Evolutionary conservation across 768 basidiomycete species (phyloP), one percentile per base, ranked within the genome.

Genomic region (Leccinum disarticulatum): DNA sequence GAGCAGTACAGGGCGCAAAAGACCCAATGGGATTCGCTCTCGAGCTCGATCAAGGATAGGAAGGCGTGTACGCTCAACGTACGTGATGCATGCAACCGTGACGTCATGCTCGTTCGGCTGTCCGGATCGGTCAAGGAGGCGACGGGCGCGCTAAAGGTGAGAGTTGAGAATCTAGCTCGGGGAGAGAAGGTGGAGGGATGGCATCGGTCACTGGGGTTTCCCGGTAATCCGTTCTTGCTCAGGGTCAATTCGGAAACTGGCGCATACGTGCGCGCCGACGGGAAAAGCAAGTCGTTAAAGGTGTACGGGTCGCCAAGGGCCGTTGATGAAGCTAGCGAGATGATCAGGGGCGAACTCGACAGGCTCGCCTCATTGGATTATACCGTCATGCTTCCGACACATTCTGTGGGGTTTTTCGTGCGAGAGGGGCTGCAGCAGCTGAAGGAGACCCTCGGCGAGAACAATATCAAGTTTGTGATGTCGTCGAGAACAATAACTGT

Each of bases 101-200:
- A 22, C 35, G 51, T 49, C 8, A 75, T 80, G 48, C 69, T 73
- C 15, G 76, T 87, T 43, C 77, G 71, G 4, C 74, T 86, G n/a
- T 63, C 73, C 1, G 85, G 86, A 0, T 74, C 80, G 14, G 80
- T 81, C 53, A 82, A 82, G 70, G 80, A 81, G 62, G 78, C 77
- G 2, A 77, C 81, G 1, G 86, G 86, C 1, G 75, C 78, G 5
- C 65, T 87, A 60, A 87, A 86, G 71, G 85, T 87, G 13, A 74
- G 85, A 54, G 81, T 33, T 11, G 86, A 87, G 67, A 79, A 74
- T 54, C 66, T 87, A 41, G 80, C 77, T 3, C 75, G 74, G 25
- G 86, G 86, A 6, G 79, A 82, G 43, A 80, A 71, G 36, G 71
- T 87, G 3, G 70, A 71, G 4, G 76, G 76, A 35, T 87, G 84